Conservation (phyloP, 768 basidiomycete species). For the Boletus rubropictus region DNA sequence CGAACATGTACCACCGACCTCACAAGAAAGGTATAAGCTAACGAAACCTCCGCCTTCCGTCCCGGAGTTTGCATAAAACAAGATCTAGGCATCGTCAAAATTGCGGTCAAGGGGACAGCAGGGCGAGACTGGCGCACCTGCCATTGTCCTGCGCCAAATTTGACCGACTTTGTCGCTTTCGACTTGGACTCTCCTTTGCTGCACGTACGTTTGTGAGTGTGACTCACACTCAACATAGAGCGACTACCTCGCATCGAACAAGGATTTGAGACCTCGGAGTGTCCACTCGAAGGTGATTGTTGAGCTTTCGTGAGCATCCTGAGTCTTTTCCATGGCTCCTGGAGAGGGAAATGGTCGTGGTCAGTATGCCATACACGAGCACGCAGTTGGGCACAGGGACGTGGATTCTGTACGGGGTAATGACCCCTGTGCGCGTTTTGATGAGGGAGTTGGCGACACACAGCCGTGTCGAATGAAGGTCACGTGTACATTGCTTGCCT, state of each 20-base stretch:
- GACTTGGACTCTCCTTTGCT: slow-evolving; percentile 74
- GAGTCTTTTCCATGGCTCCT: slow-evolving; percentile 25
- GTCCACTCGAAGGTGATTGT: slow-evolving; percentile 74
- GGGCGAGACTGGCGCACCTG: slow-evolving; percentile 38
- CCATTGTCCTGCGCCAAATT: slow-evolving; percentile 75
- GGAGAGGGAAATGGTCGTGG: background rate
- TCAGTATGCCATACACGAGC: background rate
- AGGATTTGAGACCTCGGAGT: slow-evolving; percentile 56
- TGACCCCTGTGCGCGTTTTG: background rate
- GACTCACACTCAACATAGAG: background rate
- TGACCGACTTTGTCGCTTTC: slow-evolving; percentile 68
- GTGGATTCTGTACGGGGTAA: background rate
- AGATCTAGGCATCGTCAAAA: slow-evolving; percentile 40
- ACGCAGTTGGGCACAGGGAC: background rate
- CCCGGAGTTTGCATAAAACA: slow-evolving; percentile 83
- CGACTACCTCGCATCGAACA: slow-evolving; percentile 65
- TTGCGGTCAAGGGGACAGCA: background rate
- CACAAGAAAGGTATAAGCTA: slow-evolving; percentile 77
- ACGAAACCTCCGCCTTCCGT: slow-evolving; percentile 55
- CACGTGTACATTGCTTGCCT: background rate
- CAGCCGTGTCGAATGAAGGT: background rate
- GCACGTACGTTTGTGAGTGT: background rate
- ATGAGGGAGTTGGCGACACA: too few relatives aligned
- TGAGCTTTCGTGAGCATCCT: slow-evolving; percentile 47
- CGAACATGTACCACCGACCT: slow-evolving; percentile 42